phyloP scores from a whole-genome alignment of 2,329 filamentous ascomycete species.

The Xylariaceae sp. region DNA sequence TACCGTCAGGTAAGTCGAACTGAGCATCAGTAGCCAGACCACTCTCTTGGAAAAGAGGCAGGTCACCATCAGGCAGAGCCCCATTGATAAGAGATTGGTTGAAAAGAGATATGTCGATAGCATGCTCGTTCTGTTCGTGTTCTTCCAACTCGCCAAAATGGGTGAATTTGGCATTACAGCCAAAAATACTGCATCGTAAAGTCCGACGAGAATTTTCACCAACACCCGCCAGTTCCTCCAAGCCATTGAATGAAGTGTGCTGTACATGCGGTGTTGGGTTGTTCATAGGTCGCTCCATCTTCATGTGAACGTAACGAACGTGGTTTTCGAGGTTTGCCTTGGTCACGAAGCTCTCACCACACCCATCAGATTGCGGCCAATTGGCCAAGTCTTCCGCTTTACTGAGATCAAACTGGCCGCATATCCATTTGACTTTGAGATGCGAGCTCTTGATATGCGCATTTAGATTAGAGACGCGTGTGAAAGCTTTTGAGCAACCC shows the following conservation, averaged over 20 bases:
- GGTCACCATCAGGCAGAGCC: too few relatives aligned
- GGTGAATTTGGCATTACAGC: conserved; percentile 43
- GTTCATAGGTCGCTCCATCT: conserved; percentile 40
- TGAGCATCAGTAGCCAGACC: too few relatives aligned
- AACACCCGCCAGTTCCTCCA: conserved; percentile 41
- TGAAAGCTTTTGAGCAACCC: conserved; percentile 73
- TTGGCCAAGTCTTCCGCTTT: conserved; percentile 51
- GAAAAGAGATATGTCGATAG: conserved; percentile 14
- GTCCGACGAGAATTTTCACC: conserved; percentile 37
- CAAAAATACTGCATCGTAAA: conserved; percentile 36
- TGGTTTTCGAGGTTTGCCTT: conserved; percentile 82
- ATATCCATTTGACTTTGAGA: conserved; percentile 73
- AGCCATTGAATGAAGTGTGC: conserved; percentile 23
- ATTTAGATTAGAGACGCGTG: conserved; percentile 76
- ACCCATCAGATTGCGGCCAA: conserved; percentile 67
- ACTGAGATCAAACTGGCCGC: conserved; percentile 63
- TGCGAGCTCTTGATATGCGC: conserved; percentile 76
- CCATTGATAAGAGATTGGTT: too few relatives aligned
- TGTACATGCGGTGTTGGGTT: conserved; percentile 14
- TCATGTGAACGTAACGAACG: conserved; percentile 75
- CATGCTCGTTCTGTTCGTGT: conserved; percentile 35
- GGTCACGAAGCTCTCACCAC: conserved; percentile 69
- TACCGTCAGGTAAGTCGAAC: too few relatives aligned
- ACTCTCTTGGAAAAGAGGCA: too few relatives aligned
- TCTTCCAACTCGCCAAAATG: conserved; percentile 46